phyloP scores from a whole-genome alignment of 805 yeast genomes.

The Candida chauliodis region DNA sequence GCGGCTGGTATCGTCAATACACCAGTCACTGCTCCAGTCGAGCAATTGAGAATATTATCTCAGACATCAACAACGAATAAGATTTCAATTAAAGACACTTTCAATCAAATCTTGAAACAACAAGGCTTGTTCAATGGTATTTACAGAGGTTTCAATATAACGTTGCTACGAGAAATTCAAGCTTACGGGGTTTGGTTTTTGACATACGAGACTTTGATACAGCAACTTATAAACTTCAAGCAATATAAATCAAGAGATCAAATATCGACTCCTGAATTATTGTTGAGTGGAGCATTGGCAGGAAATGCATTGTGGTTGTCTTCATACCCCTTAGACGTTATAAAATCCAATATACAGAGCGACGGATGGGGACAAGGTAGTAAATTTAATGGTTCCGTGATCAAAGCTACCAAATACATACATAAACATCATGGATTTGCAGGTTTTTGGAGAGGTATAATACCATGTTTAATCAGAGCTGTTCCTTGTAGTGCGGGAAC shows the following conservation, averaged over 20 bases:
- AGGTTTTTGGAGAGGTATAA: slow-evolving; percentile 64
- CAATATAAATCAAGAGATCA: slow-evolving; percentile 42
- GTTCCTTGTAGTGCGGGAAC: slow-evolving; percentile 72
- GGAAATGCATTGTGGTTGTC: slow-evolving; percentile 66
- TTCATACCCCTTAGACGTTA: slow-evolving; percentile 52
- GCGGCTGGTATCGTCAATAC: slow-evolving; percentile 64
- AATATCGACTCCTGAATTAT: slow-evolving; percentile 52
- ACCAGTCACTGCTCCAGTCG: slow-evolving; percentile 62
- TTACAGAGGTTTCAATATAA: slow-evolving; percentile 53
- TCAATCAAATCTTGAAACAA: slow-evolving; percentile 35
- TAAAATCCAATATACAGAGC: slow-evolving; percentile 51
- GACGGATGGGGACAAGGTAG: slow-evolving; percentile 45
- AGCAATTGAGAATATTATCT: slow-evolving; percentile 59
- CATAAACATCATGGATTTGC: slow-evolving; percentile 39
- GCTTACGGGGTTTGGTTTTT: slow-evolving; percentile 76
- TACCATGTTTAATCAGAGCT: slow-evolving; percentile 57
- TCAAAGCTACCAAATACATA: slow-evolving; percentile 36
- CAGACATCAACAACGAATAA: slow-evolving; percentile 42
- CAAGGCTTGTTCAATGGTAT: slow-evolving; percentile 49
- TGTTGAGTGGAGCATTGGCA: slow-evolving; percentile 58
- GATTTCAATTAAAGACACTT: slow-evolving; percentile 30
- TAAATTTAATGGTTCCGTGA: slow-evolving; percentile 39
- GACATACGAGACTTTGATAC: slow-evolving; percentile 57
- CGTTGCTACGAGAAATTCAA: slow-evolving; percentile 59
- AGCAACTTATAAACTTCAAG: slow-evolving; percentile 28